Conservation (phyloP, 257 asterid species). For the Nicotiana knightiana region DNA sequence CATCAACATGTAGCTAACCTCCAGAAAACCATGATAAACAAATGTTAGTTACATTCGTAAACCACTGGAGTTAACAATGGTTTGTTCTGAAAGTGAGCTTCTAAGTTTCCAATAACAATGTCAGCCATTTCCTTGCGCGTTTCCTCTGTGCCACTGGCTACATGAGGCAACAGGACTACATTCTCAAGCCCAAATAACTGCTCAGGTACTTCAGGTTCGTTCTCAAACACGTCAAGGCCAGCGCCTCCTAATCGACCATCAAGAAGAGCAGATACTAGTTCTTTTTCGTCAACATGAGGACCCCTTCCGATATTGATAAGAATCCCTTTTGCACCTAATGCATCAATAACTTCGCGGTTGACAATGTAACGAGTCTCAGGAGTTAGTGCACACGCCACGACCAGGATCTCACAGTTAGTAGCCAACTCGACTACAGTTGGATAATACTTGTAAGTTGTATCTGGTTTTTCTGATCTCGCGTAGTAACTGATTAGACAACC, state of each 20-base stretch:
- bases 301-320: slow-evolving; percentile 78
- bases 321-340: slow-evolving; percentile 64
- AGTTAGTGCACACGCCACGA: slow-evolving; percentile 64
- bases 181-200: slow-evolving; percentile 45
- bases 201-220: slow-evolving; percentile 64
- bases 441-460: slow-evolving; percentile 43
- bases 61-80: slow-evolving; percentile 55
- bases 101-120: slow-evolving; percentile 61
- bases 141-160: slow-evolving; percentile 56
- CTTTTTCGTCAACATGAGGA: slow-evolving; percentile 65
- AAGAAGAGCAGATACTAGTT: slow-evolving; percentile 61
- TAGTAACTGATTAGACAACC: slow-evolving; percentile 60
- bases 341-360: slow-evolving; percentile 55
- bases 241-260: slow-evolving; percentile 85
- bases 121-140: slow-evolving; percentile 64
- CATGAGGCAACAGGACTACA: slow-evolving; percentile 62
- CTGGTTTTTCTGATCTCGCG: slow-evolving; percentile 55
- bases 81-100: slow-evolving; percentile 52
- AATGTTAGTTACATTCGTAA: not conserved
- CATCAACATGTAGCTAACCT: not conserved
- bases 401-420: slow-evolving; percentile 55
- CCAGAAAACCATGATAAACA: not conserved
- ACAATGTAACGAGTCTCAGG: slow-evolving; percentile 52
- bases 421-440: slow-evolving; percentile 47
- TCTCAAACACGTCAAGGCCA: slow-evolving; percentile 73